These are phyloP conservation scores for Claviceps arundinis DNA, from an alignment of 2,329 filamentous ascomycete species.

Conservation along the genomic window DNA sequence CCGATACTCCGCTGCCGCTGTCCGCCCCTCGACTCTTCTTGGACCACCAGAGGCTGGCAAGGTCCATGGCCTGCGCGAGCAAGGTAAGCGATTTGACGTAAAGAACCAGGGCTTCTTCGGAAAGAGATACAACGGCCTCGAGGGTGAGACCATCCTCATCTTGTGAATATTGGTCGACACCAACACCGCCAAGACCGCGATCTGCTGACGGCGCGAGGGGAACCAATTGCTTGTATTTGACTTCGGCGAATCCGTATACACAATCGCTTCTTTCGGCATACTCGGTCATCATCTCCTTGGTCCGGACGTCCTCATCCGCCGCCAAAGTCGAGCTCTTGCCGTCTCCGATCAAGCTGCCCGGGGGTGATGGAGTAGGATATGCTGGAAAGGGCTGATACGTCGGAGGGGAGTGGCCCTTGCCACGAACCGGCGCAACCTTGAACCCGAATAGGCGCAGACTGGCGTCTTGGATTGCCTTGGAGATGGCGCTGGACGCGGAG, in stretches of 20 bases:
- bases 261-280: constrained; percentile 88
- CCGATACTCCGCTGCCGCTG: constrained; percentile 25
- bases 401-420: constrained; percentile 59
- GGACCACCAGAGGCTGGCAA: constrained; percentile 84
- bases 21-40: constrained; percentile 56
- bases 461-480: constrained; percentile 88
- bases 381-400: constrained; percentile 72
- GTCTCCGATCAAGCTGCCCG: constrained; percentile 52
- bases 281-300: constrained; percentile 77
- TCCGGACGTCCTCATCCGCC: constrained; percentile 74
- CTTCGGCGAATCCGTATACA: constrained; percentile 93
- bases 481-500: constrained; percentile 80
- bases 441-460: constrained; percentile 63
- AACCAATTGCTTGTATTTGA: constrained; percentile 96
- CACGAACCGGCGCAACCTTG: constrained; percentile 52
- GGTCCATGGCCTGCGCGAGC: constrained; percentile 88
- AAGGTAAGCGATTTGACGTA: constrained; percentile 91
- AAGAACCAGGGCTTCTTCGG: constrained; percentile 86
- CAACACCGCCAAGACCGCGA: constrained; percentile 53
- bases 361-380: constrained; percentile 57
- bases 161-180: constrained; percentile 35
- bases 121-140: constrained; percentile 74
- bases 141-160: constrained; percentile 68
- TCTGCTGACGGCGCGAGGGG: constrained; percentile 71
- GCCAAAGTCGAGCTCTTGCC: constrained; percentile 39